phyloP scores from a whole-genome alignment of 805 yeast genomes.

The Schizosaccharomyces octosporus region DNA sequence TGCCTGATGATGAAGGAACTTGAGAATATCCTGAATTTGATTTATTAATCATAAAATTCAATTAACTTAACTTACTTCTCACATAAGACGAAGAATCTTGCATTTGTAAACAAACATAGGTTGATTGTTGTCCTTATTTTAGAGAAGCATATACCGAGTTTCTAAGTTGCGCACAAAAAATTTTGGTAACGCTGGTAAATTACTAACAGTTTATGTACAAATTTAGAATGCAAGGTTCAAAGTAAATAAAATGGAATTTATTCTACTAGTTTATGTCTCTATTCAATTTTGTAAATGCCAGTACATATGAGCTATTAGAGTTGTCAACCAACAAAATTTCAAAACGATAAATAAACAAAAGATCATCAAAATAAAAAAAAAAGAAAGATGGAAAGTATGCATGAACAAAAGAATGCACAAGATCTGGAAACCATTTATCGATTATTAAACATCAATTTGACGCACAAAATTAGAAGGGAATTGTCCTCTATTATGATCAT shows the following conservation, averaged over 20 bases:
- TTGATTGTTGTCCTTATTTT: neutral
- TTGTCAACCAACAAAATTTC: no score
- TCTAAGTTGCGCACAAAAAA: no score
- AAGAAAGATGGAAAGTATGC: no score
- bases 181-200: no score
- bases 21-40: neutral
- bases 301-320: no score
- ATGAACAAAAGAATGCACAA: neutral
- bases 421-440: neutral
- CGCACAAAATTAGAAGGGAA: conserved; percentile 2
- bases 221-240: no score
- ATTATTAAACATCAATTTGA: neutral
- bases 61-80: neutral
- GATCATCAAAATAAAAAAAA: no score
- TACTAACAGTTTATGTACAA: no score
- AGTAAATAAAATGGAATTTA: no score
- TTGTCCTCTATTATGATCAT: neutral
- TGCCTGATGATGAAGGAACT: neutral
- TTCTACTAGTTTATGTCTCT: no score
- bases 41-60: neutral
- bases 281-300: no score
- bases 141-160: neutral
- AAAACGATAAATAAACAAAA: no score
- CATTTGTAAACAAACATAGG: neutral
- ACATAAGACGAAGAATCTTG: neutral